These are phyloP conservation scores for Penicillium subrubescens DNA, from an alignment of 495 filamentous ascomycete species.

Conservation along the genomic window DNA sequence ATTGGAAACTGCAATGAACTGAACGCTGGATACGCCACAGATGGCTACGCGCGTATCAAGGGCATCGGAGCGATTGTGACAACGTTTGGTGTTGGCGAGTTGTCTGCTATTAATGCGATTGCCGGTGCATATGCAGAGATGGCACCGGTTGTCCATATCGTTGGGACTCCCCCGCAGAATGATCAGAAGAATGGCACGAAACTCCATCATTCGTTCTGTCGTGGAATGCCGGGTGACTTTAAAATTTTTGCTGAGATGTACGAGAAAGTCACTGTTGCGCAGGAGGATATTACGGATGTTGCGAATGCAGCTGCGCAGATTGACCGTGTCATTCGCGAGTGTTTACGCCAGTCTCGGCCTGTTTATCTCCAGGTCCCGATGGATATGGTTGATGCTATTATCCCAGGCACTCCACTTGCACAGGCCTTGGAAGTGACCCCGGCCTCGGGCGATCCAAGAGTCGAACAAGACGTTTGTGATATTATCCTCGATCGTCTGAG, in stretches of 20 bases:
- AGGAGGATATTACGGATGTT: constrained; percentile 33
- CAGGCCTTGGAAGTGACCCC: neutral
- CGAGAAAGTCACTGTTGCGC: constrained; percentile 36
- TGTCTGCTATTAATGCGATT: constrained; percentile 69
- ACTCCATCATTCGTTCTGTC: constrained; percentile 14
- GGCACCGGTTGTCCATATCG: constrained; percentile 76
- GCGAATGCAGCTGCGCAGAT: constrained; percentile 34
- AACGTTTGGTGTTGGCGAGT: constrained; percentile 75
- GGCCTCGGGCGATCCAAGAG: neutral
- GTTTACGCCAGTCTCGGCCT: constrained; percentile 36
- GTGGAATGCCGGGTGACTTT: constrained; percentile 1
- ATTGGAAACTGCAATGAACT: constrained; percentile 76
- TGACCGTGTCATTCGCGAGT: constrained; percentile 36
- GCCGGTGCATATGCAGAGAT: constrained; percentile 71
- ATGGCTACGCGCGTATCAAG: constrained; percentile 73
- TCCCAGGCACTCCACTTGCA: constrained; percentile 7
- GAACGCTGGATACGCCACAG: constrained; percentile 76
- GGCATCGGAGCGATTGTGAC: constrained; percentile 71
- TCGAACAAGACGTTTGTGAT: constrained; percentile 11
- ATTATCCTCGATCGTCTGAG: constrained; percentile 27
- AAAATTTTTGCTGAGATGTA: constrained; percentile 15
- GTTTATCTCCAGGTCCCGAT: constrained; percentile 42
- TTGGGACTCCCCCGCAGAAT: constrained; percentile 48
- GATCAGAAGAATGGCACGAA: neutral
- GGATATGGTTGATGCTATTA: constrained; percentile 37